Conservation (phyloP, 306 rosid genomes). For the Vigna angularis region DNA sequence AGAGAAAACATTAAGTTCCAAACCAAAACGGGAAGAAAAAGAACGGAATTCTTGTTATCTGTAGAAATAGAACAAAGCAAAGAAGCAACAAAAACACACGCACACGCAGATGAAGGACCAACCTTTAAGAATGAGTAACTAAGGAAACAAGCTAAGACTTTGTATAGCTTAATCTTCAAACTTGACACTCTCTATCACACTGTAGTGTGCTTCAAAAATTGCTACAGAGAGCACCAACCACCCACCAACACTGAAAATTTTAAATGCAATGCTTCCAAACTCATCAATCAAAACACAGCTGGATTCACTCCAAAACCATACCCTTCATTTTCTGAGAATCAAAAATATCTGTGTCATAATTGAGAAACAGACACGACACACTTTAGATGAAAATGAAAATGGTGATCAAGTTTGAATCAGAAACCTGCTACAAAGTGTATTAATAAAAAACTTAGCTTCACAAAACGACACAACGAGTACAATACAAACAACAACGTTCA, state of each 20-base stretch:
- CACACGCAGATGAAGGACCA: conserved; percentile 50
- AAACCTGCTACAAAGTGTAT: conserved; percentile 2
- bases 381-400: conserved; percentile 29
- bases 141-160: conserved; percentile 51
- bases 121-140: conserved; percentile 79
- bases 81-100: conserved; percentile 29
- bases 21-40: conserved; percentile 27
- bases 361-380: conserved; percentile 47
- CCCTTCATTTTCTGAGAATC: conserved; percentile 46
- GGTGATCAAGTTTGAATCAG: conserved; percentile 46
- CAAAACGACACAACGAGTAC: conserved; percentile 43
- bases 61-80: conserved; percentile 54
- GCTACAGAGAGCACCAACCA: conserved; percentile 42
- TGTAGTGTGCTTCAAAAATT: conserved; percentile 11
- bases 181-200: conserved; percentile 44
- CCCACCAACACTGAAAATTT: conserved; percentile 33
- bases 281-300: conserved; percentile 50
- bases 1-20: conserved; percentile 5
- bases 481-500: conserved; percentile 39
- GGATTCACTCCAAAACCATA: conserved; percentile 45
- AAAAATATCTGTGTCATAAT: conserved; percentile 37
- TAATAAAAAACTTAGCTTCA: conserved; percentile 39
- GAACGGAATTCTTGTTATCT: conserved; percentile 26
- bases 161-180: conserved; percentile 60
- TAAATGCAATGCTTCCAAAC: conserved; percentile 55